Evolutionary conservation across 305 asterid genomes (phyloP).

Genomic region (Fraxinus albicans): DNA sequence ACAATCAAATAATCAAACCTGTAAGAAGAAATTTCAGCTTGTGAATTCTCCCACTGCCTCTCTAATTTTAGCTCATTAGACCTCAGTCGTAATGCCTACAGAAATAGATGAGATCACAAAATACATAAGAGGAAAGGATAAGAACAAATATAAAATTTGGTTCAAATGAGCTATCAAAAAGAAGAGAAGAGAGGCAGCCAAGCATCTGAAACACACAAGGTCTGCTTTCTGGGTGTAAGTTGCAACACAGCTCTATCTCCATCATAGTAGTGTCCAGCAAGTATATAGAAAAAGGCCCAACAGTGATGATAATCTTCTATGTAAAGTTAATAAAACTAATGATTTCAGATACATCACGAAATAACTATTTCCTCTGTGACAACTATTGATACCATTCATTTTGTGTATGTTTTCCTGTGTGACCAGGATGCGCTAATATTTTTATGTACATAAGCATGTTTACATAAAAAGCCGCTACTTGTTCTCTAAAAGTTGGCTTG

Average conservation of each 20-base stretch:
- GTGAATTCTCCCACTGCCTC: conserved; percentile 77
- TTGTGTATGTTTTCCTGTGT: background rate
- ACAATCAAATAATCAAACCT: conserved; percentile 47
- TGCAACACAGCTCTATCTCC: background rate
- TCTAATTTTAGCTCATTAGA: conserved; percentile 93
- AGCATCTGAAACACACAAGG: background rate
- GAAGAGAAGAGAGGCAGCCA: background rate
- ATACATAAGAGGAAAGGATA: conserved; percentile 3
- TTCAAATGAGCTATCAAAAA: conserved; percentile 12
- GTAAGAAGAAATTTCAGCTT: conserved; percentile 68
- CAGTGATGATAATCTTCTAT: background rate
- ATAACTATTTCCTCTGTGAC: background rate
- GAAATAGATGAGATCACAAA: conserved; percentile 17
- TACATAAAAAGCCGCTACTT: background rate
- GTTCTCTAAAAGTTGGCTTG: background rate
- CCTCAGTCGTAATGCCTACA: conserved; percentile 89
- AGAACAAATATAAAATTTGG: conserved; percentile 3
- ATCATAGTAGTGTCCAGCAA: background rate
- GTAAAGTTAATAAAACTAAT: conserved; percentile 27
- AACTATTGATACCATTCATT: background rate
- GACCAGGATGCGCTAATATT: background rate
- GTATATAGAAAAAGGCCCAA: conserved; percentile 9
- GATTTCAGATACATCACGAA: conserved; percentile 29
- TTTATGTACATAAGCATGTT: background rate
- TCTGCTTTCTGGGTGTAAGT: background rate